These are phyloP conservation scores for Hypoxylon sp. DNA, from an alignment of 2,329 filamentous ascomycete genomes.

Conservation along the genomic window DNA sequence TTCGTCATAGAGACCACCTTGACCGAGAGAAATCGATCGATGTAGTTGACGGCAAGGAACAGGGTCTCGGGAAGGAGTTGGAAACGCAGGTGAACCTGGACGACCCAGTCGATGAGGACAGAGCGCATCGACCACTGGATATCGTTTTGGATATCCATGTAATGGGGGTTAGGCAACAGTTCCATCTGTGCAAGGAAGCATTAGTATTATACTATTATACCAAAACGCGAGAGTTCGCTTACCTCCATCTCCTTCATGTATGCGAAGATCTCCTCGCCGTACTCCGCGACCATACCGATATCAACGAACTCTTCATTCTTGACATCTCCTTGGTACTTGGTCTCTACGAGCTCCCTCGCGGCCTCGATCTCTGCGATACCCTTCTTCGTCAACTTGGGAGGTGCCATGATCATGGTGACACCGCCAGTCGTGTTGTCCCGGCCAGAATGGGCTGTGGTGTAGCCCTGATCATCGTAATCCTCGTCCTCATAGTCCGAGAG, in stretches of 20 bases:
- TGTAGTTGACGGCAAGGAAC: slow-evolving; percentile 95
- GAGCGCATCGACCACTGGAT: slow-evolving; percentile 99
- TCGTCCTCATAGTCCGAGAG: slow-evolving; percentile 79
- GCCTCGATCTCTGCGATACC: slow-evolving; percentile 80
- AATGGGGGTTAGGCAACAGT: slow-evolving; percentile 89
- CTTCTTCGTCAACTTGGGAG: slow-evolving; percentile 79
- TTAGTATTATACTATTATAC: slow-evolving; percentile 40
- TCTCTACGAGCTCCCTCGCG: slow-evolving; percentile 76
- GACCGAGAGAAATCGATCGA: slow-evolving; percentile 93
- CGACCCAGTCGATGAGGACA: slow-evolving; percentile 97
- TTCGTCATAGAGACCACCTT: slow-evolving; percentile 97
- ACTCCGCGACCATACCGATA: slow-evolving; percentile 97
- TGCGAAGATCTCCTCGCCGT: slow-evolving; percentile 93
- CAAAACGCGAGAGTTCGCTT: slow-evolving; percentile 51
- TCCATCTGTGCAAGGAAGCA: slow-evolving; percentile 66
- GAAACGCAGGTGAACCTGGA: slow-evolving; percentile 96
- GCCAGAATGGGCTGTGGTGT: slow-evolving; percentile 82
- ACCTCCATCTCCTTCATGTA: slow-evolving; percentile 95
- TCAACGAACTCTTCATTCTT: slow-evolving; percentile 91
- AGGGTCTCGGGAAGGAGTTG: slow-evolving; percentile 92
- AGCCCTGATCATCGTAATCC: slow-evolving; percentile 75
- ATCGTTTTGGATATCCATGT: slow-evolving; percentile 98
- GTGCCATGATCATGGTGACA: slow-evolving; percentile 71
- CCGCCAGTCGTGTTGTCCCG: slow-evolving; percentile 70
- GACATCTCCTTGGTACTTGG: slow-evolving; percentile 78